phyloP scores from a whole-genome alignment of 2,329 filamentous ascomycete genomes.

The Calonectria leucothoes region DNA sequence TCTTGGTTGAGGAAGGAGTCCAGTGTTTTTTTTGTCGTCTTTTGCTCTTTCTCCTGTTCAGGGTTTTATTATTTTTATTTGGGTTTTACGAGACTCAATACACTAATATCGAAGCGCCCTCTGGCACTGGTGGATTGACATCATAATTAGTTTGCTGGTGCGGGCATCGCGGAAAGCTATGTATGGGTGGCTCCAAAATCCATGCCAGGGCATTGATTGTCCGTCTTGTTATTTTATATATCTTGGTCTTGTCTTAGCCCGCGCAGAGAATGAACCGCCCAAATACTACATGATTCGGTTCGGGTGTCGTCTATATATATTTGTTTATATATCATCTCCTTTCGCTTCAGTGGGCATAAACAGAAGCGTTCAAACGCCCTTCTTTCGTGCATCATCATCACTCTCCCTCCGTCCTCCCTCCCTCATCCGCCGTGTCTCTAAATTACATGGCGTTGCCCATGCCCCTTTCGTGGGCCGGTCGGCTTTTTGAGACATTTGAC shows the following conservation, averaged over 20 bases:
- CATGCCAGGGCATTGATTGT: background rate
- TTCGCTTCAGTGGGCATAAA: background rate
- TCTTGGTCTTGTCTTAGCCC: background rate
- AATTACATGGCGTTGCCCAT: background rate
- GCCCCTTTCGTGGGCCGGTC: background rate
- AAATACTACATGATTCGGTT: constrained; percentile 15
- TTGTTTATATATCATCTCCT: background rate
- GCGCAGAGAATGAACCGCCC: background rate
- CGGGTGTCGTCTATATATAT: constrained; percentile 11
- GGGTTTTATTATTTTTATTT: background rate
- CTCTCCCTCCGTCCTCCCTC: background rate
- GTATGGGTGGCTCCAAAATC: background rate
- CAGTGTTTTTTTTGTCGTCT: background rate
- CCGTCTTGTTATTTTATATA: background rate
- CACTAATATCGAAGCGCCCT: background rate
- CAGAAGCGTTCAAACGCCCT: background rate
- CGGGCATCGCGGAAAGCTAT: background rate
- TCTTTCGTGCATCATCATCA: background rate
- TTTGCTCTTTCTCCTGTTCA: background rate
- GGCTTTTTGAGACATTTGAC: background rate
- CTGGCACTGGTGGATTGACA: constrained; percentile 12
- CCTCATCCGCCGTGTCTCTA: background rate
- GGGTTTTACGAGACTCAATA: background rate
- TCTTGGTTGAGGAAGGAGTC: background rate
- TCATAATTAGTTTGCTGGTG: background rate